Evolutionary conservation across 371 early-diverging fungal genomes (phyloP), one percentile per base, ranked within the genome.

Genomic region (Polyrhizophydium stewartii): DNA sequence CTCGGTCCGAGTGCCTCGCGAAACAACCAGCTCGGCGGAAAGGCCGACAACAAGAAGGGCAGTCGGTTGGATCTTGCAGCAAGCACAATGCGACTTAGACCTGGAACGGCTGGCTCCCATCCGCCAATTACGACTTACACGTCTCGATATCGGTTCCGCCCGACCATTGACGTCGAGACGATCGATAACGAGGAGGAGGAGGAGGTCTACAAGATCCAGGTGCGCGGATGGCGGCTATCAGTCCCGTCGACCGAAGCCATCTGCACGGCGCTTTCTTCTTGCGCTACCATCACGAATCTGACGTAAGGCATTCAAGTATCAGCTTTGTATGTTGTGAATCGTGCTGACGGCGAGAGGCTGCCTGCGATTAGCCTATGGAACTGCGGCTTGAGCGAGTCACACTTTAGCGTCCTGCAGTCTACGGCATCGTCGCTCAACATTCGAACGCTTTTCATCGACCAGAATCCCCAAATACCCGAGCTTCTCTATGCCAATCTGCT

Each of bases 391-490:
- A 66, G 53, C 24, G 72, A 68, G 22, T 9, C 59, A 25, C 79
- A 79, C 41, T 63, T 76, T 43, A 19, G 59, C 1, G 56, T 43
- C 40, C 35, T 79, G 25, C 28, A 65, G 9, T n/a, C 66, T 19
- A 53, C 70, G 22, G 37, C 69, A 5, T 59, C 60, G 1, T 40
- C 58, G 28, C 46, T 70, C 6, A 66, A 61, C 61, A 62, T 79
- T 32, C 62, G 73, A 6, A 33, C 33, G 38, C 64, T 79, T 9
- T 28, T 55, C 21, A 30, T 79, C 17, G 79, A 79, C 58, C 70
- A 74, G 58, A 74, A 75, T 64, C 77, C 75, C 16, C 40, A 13
- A 24, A 65, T 79, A 22, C 73, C 74, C 17, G 76, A 74, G 38
- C 22, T 40, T 22, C 25, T 59, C 33, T 79, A 62, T 53, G 60